These are phyloP conservation scores for Tieghemostelium lacteum DNA, from an alignment of 78 protist species.

Conservation along the genomic window DNA sequence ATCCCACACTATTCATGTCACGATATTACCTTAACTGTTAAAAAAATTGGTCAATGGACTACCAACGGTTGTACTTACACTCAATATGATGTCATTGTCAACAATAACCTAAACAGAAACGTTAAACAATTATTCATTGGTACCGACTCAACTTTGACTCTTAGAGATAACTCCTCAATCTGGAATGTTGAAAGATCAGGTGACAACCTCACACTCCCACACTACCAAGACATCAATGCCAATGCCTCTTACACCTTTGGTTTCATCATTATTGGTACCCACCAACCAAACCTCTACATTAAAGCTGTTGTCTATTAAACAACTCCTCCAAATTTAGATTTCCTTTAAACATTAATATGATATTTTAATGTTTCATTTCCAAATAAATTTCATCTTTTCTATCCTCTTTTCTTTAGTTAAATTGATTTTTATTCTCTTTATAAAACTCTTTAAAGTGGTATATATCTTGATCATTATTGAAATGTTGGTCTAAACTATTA, in stretches of 20 bases:
- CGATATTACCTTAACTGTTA: too few species aligned
- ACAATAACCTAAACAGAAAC: not conserved
- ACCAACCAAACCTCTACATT: not conserved
- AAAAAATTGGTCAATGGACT: slow-evolving; percentile 3
- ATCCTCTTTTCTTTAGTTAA: too few species aligned
- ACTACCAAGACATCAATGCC: slow-evolving; percentile 17
- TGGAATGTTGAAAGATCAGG: slow-evolving; percentile 8
- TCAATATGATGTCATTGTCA: slow-evolving; percentile 3
- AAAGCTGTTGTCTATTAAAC: slow-evolving; percentile 4
- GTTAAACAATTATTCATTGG: slow-evolving; percentile 20
- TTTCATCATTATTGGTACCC: slow-evolving; percentile 6
- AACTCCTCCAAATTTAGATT: too few species aligned
- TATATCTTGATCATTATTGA: too few species aligned
- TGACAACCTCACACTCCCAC: slow-evolving; percentile 9
- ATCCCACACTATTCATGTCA: too few species aligned
- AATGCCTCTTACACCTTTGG: slow-evolving; percentile 22
- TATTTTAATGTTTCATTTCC: too few species aligned
- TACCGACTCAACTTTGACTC: too few species aligned
- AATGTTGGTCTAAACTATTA: too few species aligned
- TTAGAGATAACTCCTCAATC: slow-evolving; percentile 11
- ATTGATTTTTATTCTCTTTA: too few species aligned
- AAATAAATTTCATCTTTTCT: too few species aligned
- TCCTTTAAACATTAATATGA: too few species aligned
- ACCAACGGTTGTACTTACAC: not conserved
- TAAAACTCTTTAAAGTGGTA: too few species aligned